Conservation (phyloP, 164 flowering plant genomes). For the Kalanchoe fedtschenkoi region DNA sequence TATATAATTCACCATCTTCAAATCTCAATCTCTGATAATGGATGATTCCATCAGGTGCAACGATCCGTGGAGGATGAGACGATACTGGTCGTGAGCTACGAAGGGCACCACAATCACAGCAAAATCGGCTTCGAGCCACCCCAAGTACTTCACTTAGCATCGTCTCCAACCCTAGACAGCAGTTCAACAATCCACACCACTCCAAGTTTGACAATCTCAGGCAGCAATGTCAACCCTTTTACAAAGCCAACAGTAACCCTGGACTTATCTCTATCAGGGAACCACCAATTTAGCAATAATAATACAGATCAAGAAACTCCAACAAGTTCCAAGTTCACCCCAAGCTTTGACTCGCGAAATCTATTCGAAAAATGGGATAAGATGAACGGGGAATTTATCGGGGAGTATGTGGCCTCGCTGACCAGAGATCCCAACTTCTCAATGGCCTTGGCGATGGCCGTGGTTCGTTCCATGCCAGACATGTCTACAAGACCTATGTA, state of each 20-base stretch:
- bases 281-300: background rate
- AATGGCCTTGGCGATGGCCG: conserved; percentile 47
- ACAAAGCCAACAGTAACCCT: background rate
- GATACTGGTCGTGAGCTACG: conserved; percentile 1
- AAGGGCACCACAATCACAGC: background rate
- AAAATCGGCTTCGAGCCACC: background rate
- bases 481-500: background rate
- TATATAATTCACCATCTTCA: too few species aligned
- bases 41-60: too few species aligned
- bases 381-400: conserved; percentile 16
- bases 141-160: background rate
- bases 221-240: background rate
- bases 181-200: background rate
- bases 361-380: conserved; percentile 14
- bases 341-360: background rate
- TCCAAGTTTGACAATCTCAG: background rate
- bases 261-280: background rate
- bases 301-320: background rate
- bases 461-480: conserved; percentile 9
- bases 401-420: conserved; percentile 54
- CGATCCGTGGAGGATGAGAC: conserved; percentile 4
- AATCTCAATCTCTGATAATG: too few species aligned
- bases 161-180: background rate
- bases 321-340: background rate
- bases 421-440: conserved; percentile 57